These are phyloP conservation scores for Aspergillus persii DNA, from an alignment of 2,329 filamentous ascomycete genomes.

Conservation along the genomic window DNA sequence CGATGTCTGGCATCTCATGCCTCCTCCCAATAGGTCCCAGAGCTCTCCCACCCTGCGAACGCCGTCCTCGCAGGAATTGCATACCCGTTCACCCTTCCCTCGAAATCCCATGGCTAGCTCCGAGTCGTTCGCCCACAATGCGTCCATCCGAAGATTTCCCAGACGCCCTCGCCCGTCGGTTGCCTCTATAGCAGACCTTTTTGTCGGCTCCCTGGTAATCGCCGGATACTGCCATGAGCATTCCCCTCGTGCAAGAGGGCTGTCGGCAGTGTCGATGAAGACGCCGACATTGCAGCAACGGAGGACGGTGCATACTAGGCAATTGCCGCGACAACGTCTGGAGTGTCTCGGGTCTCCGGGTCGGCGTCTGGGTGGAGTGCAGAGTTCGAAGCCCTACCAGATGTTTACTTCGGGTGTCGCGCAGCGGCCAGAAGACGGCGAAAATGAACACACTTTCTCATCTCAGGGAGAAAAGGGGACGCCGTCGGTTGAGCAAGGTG, in stretches of 20 bases:
- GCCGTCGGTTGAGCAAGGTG: slow-evolving; percentile 3
- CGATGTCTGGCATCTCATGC: slow-evolving; percentile 65
- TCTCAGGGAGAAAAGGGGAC: neutral
- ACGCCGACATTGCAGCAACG: slow-evolving; percentile 18
- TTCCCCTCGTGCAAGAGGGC: slow-evolving; percentile 32
- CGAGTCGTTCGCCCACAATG: slow-evolving; percentile 23
- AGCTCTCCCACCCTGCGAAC: slow-evolving; percentile 50
- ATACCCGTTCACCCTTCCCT: slow-evolving; percentile 22
- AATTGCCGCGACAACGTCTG: slow-evolving; percentile 17
- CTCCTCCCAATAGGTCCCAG: slow-evolving; percentile 56
- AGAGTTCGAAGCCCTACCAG: slow-evolving; percentile 22
- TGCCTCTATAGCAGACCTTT: slow-evolving; percentile 49
- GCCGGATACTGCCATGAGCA: slow-evolving; percentile 54
- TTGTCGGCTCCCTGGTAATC: slow-evolving; percentile 53
- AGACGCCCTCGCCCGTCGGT: slow-evolving; percentile 29
- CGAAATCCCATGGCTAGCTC: slow-evolving; percentile 30
- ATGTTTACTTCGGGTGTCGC: slow-evolving; percentile 28
- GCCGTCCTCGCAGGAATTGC: slow-evolving; percentile 45
- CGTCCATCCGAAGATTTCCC: slow-evolving; percentile 28
- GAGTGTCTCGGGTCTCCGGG: slow-evolving; percentile 18
- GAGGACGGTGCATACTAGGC: slow-evolving; percentile 14
- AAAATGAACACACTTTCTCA: slow-evolving; percentile 13
- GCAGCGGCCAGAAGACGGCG: slow-evolving; percentile 21
- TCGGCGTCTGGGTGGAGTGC: slow-evolving; percentile 11
- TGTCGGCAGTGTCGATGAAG: slow-evolving; percentile 25